Percentiles rank a stretch among this genome's conserved stretches.
phyloP scores from a whole-genome alignment of 2,329 filamentous ascomycete species.

The Chaetomium sp. region DNA sequence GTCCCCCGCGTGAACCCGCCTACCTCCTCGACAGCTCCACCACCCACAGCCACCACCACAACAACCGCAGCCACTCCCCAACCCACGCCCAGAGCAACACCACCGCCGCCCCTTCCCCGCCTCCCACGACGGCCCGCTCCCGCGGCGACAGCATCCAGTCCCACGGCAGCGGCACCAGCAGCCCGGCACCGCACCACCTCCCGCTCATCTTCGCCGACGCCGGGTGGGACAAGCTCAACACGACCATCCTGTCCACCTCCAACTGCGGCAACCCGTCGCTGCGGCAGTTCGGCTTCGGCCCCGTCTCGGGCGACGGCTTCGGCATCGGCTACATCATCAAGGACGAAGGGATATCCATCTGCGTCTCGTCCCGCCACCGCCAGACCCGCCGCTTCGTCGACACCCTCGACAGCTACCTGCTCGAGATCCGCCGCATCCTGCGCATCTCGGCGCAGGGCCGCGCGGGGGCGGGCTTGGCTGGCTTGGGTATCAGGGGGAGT shows the following conservation, averaged over 20 bases:
- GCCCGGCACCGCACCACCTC: slow-evolving; percentile 48
- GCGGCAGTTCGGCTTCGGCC: slow-evolving; percentile 94
- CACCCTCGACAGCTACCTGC: slow-evolving; percentile 83
- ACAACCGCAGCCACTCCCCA: slow-evolving; percentile 34
- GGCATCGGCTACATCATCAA: slow-evolving; percentile 99
- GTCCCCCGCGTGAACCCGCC: slow-evolving; percentile 53
- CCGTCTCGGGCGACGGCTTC: slow-evolving; percentile 90
- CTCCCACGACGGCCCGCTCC: slow-evolving; percentile 38
- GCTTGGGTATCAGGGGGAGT: slow-evolving; percentile 40
- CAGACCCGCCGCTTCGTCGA: slow-evolving; percentile 91
- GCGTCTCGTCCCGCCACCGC: slow-evolving; percentile 88
- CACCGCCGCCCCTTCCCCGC: neutral
- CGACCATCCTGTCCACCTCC: slow-evolving; percentile 91
- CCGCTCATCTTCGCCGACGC: slow-evolving; percentile 83
- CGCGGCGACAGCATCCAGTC: slow-evolving; percentile 59
- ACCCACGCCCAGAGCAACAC: slow-evolving; percentile 31
- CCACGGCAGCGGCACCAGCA: slow-evolving; percentile 40
- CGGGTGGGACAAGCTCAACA: slow-evolving; percentile 95
- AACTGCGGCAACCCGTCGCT: slow-evolving; percentile 97
- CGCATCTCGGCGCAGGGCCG: slow-evolving; percentile 62
- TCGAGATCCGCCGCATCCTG: slow-evolving; percentile 85
- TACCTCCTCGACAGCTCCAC: slow-evolving; percentile 40
- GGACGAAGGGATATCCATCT: slow-evolving; percentile 85
- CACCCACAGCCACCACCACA: slow-evolving; percentile 36
- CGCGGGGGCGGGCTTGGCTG: slow-evolving; percentile 14